Percentiles rank a stretch among this genome's conserved stretches.
phyloP scores from a whole-genome alignment of 2,329 filamentous ascomycete species.

The Capronia americana region DNA sequence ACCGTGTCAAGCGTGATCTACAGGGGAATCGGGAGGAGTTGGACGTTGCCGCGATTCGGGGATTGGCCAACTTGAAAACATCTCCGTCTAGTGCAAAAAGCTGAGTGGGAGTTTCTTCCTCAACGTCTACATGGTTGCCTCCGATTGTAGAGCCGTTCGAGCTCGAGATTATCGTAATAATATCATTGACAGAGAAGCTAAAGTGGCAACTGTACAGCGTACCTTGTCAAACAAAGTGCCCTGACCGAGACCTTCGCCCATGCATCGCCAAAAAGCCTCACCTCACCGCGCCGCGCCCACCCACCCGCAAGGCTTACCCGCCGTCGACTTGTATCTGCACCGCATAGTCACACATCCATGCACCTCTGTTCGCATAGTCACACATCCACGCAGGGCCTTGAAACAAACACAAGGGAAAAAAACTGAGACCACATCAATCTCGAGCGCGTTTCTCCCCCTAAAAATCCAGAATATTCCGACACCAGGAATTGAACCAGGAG shows the following conservation, averaged over 20 bases:
- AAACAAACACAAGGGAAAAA: neutral
- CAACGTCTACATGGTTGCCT: neutral
- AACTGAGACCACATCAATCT: neutral
- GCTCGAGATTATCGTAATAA: neutral
- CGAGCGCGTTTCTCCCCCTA: neutral
- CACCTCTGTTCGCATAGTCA: neutral
- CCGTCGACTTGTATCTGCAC: neutral
- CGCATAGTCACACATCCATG: neutral
- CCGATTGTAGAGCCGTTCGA: neutral
- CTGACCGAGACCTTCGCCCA: neutral
- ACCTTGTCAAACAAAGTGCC: neutral
- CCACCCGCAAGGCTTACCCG: neutral
- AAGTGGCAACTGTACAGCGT: neutral
- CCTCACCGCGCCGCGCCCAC: too few species aligned
- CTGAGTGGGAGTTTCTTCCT: neutral
- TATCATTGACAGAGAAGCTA: neutral
- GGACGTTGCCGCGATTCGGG: neutral
- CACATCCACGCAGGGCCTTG: neutral
- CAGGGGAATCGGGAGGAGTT: neutral
- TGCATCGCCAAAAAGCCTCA: neutral
- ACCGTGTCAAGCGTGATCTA: neutral
- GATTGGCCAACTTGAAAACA: neutral
- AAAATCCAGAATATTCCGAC: neutral
- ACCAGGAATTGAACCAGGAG: conserved; percentile 53
- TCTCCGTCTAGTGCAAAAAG: neutral